Evolutionary conservation across 2,329 filamentous ascomycete species (phyloP), one percentile per base, ranked within the genome.

Genomic region (Rachicladosporium sp.): DNA sequence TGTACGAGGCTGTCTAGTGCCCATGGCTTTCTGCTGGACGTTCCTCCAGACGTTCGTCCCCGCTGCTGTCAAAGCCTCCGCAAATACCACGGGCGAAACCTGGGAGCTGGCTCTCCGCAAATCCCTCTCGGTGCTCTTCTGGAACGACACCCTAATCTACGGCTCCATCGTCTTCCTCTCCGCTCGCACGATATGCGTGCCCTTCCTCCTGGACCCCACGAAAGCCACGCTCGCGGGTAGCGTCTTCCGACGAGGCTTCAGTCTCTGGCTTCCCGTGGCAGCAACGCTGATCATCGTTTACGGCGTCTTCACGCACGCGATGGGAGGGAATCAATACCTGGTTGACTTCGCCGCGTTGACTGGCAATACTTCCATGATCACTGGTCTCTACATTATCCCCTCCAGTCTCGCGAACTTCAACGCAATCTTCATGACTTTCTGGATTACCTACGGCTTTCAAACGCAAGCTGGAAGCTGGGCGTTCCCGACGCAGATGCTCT

Each of bases 101-200:
- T 64, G 60, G 41, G 60, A 66, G 44, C 43, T 51, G 10, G 52
- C 61, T 11, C 50, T 68, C 15, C 60, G 64, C 30, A 67, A 68
- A 43, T 58, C 60, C 0, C 53, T 68, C 15, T 65, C 62, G 0
- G 57, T 67, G 10, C 47, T 68, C 8, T 65, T 66, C 46, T 66
- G 63, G 61, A 68, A 68, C 44, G 57, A 64, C 33, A 56, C 59
- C 8, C 51, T 68, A 42, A 60, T 68, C 41, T 67, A 66, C 51
- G 61, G 59, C 7, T 60, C 56, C 49, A 55, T 67, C 44, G 61
- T 68, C 40, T 55, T 68, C 31, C 55, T 68, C 9, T 67, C 64
- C 2, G 65, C 62, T 1, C 61, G 65, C 13, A 62, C 57, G 10
- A 54, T 62, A 5, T 49, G 48, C 36, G 33, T 49, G 12, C 47